These are phyloP conservation scores for Colletotrichum sp. DNA, from an alignment of 2,329 filamentous ascomycete genomes.

Conservation along the genomic window DNA sequence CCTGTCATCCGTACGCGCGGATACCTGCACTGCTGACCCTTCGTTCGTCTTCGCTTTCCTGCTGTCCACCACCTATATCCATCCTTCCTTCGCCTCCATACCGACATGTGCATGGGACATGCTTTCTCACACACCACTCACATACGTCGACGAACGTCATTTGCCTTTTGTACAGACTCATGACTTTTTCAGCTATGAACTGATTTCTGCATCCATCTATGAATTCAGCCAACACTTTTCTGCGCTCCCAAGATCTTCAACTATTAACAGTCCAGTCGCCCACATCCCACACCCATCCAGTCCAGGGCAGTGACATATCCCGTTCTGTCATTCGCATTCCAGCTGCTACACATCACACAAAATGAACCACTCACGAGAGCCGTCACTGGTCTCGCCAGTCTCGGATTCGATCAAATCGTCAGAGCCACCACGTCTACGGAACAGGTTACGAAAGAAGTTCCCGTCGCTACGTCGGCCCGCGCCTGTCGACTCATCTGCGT, in stretches of 20 bases:
- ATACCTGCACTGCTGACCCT: background rate
- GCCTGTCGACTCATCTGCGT: conserved; percentile 29
- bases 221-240: background rate
- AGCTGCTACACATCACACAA: background rate
- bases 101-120: background rate
- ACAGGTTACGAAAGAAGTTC: conserved; percentile 34
- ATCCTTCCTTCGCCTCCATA: background rate
- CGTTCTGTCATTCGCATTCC: background rate
- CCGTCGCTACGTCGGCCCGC: conserved; percentile 27
- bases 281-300: background rate
- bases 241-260: background rate
- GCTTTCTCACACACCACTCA: background rate
- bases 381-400: conserved; percentile 24
- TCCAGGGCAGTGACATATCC: background rate
- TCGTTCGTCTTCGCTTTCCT: background rate
- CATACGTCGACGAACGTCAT: background rate
- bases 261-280: background rate
- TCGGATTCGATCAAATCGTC: conserved; percentile 18
- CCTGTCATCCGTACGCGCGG: background rate
- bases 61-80: background rate
- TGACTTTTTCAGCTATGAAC: background rate
- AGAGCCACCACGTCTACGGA: conserved; percentile 19
- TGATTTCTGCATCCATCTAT: background rate
- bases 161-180: background rate
- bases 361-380: conserved; percentile 26